Evolutionary conservation across 192 early-diverging fungal species (phyloP).

Genomic region (Gonapodya sp.): DNA sequence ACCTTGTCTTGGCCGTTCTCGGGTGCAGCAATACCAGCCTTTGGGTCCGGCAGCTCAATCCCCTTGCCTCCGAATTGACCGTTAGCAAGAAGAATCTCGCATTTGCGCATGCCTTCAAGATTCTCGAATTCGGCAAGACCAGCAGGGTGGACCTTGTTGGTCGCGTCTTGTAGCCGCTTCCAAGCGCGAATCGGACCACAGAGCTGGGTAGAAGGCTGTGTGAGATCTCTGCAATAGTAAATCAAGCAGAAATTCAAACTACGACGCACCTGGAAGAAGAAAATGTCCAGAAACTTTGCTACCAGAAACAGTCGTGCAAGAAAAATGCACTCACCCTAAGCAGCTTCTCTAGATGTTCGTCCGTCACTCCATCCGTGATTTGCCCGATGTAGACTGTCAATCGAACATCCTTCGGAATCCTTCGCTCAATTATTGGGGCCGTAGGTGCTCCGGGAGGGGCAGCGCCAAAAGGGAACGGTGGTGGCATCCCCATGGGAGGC

Average conservation of each 20-base stretch:
- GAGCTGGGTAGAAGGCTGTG: neutral
- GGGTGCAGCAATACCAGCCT: neutral
- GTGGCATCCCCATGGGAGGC: neutral
- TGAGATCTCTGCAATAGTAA: too few relatives aligned
- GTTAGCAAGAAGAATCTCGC: neutral
- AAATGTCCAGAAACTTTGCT: neutral
- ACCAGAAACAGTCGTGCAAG: neutral
- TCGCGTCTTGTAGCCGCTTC: neutral
- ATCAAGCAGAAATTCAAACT: too few relatives aligned
- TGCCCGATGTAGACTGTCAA: conserved; percentile 3
- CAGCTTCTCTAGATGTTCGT: neutral
- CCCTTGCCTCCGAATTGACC: neutral
- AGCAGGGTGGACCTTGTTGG: neutral
- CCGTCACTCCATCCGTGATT: neutral
- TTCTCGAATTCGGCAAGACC: neutral
- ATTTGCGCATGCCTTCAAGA: neutral
- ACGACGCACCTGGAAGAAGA: neutral
- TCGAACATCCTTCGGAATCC: neutral
- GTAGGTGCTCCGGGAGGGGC: neutral
- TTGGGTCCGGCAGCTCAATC: neutral
- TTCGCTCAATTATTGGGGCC: neutral
- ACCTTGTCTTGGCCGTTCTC: neutral
- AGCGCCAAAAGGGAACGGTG: neutral
- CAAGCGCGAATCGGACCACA: neutral
- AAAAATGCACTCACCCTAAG: neutral